These are phyloP conservation scores for Escovopsis sp. DNA, from an alignment of 2,329 filamentous ascomycete species.

Conservation along the genomic window DNA sequence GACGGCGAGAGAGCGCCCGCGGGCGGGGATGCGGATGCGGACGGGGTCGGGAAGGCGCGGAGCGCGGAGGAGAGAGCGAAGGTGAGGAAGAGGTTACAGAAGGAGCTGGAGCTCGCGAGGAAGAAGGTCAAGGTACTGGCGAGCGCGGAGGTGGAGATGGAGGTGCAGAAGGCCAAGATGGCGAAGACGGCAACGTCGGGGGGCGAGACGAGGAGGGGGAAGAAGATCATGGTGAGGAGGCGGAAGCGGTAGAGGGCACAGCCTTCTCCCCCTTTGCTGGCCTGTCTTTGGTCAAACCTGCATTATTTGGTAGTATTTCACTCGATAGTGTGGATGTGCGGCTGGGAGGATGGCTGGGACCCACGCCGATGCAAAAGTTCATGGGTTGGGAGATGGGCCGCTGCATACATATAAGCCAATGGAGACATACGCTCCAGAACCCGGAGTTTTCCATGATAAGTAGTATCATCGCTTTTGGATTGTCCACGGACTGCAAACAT, in stretches of 20 bases:
- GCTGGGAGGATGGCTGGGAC: too few relatives aligned
- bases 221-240: constrained; percentile 47
- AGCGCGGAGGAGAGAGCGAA: constrained; percentile 20
- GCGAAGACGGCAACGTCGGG: constrained; percentile 48
- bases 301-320: too few relatives aligned
- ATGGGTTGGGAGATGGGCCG: too few relatives aligned
- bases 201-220: constrained; percentile 42
- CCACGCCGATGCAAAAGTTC: too few relatives aligned
- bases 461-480: too few relatives aligned
- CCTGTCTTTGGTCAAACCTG: too few relatives aligned
- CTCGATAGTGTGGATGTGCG: too few relatives aligned
- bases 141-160: constrained; percentile 41
- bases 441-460: too few relatives aligned
- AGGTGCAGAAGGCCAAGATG: constrained; percentile 47
- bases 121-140: constrained; percentile 40
- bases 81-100: constrained; percentile 28
- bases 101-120: constrained; percentile 34
- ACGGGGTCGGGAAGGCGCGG: constrained; percentile 14
- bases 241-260: constrained; percentile 37
- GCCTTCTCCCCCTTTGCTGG: too few relatives aligned
- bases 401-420: too few relatives aligned
- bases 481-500: too few relatives aligned
- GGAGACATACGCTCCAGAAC: too few relatives aligned
- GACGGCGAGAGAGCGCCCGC: constrained; percentile 14
- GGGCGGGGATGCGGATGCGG: constrained; percentile 9